These are phyloP conservation scores for Aspergillus quadricinctus DNA, from an alignment of 2,329 filamentous ascomycete species.

Conservation along the genomic window DNA sequence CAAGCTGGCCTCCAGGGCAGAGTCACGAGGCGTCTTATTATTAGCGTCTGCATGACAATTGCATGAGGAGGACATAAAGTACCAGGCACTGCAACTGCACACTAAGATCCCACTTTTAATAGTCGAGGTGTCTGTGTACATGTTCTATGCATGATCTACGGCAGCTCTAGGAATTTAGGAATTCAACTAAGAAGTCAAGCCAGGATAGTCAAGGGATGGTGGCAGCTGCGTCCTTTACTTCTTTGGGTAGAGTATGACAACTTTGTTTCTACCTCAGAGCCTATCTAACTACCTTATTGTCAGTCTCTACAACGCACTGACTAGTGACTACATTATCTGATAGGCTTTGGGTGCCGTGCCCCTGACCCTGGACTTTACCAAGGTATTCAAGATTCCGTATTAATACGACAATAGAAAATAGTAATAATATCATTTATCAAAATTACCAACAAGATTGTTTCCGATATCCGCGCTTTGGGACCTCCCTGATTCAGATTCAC, in stretches of 20 bases:
- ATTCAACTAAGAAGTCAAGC: neutral
- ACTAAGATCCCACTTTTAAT: neutral
- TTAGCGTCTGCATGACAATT: neutral
- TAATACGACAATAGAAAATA: neutral
- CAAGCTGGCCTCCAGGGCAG: neutral
- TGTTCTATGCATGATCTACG: slow-evolving; percentile 39
- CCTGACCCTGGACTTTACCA: neutral
- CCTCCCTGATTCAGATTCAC: neutral
- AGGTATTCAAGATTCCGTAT: neutral
- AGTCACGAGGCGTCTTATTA: too few relatives aligned
- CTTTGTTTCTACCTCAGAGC: neutral
- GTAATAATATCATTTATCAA: neutral
- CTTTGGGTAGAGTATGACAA: neutral
- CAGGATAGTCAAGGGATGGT: neutral
- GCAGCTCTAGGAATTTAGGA: slow-evolving; percentile 21
- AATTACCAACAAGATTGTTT: neutral
- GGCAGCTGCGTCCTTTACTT: neutral
- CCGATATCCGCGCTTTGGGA: neutral
- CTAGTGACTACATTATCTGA: neutral
- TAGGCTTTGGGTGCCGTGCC: neutral
- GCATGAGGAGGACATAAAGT: neutral
- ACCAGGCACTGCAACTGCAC: neutral
- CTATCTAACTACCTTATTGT: neutral
- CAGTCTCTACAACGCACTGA: neutral
- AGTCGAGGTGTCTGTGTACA: slow-evolving; percentile 8